Evolutionary conservation across 2,329 filamentous ascomycete species (phyloP), one percentile per base, ranked within the genome.

Genomic region (Cladophialophora exuberans): DNA sequence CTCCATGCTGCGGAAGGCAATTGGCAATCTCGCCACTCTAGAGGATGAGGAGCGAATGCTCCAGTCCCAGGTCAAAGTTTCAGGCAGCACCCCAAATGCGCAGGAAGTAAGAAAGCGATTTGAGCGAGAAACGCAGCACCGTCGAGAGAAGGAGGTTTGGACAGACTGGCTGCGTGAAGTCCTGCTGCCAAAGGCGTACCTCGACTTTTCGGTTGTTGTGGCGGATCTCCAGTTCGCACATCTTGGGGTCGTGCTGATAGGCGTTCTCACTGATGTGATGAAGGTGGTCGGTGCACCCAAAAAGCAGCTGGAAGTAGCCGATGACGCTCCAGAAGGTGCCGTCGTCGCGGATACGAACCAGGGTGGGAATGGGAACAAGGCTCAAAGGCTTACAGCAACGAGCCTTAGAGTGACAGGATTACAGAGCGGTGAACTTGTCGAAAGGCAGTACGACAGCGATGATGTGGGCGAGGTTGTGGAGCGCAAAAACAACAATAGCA

Each of bases 171-270:
- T 82, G 50, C 67, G 69, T 26, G 69, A 71, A 22, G 61, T 69
- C 13, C 60, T 81, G 15, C 62, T 77, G 33, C 75, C 75, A 5
- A 65, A 61, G 53, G 75, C 73, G 56, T 76, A 76, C 53, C 31
- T 70, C 5, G 70, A 69, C 9, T 92, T 93, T 68, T 84, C 85
- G 1, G 86, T 85, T 59, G 73, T 93, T 36, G 74, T 86, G 3
- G 85, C 85, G 15, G 88, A 92, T 69, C 83, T 80, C 28, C 88
- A 90, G 65, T 89, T 89, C 69, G 83, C 88, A 2, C 76, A 84
- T 3, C 76, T 93, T 2, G 89, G 89, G 3, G 74, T 90, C 17
- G 78, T 89, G 59, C 77, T 93, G 7, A 68, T 92, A 41, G 84
- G 81, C 17, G 72, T 82, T 1, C 72, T 92, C 54, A 85, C 85